phyloP scores from a whole-genome alignment of 2,329 filamentous ascomycete species.

The Penicillium sp. region DNA sequence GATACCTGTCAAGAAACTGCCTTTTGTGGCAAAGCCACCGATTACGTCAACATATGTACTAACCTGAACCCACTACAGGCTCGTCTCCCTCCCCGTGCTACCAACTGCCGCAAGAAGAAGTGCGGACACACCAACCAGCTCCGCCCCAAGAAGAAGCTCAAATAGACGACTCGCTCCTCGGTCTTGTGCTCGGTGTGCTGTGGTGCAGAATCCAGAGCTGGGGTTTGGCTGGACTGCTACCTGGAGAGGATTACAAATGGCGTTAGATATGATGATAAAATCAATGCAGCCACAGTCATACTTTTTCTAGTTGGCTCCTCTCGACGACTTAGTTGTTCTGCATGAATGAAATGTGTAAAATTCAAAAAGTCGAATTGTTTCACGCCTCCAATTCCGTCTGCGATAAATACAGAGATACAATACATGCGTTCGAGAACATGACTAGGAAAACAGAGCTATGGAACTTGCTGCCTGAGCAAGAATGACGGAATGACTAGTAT shows the following conservation, averaged over 20 bases:
- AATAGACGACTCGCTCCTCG: constrained; percentile 57
- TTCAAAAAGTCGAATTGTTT: constrained; percentile 24
- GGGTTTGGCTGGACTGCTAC: constrained; percentile 37
- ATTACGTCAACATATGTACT: constrained; percentile 8
- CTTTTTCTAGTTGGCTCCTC: constrained; percentile 38
- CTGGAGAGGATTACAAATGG: constrained; percentile 38
- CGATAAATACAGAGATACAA: constrained; percentile 15
- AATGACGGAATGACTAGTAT: constrained; percentile 7
- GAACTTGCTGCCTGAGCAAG: constrained; percentile 25
- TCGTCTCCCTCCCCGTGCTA: constrained; percentile 94
- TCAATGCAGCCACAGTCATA: constrained; percentile 38
- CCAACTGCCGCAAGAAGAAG: constrained; percentile 99
- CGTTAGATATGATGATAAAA: constrained; percentile 43
- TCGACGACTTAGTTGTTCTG: constrained; percentile 36
- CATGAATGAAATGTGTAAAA: constrained; percentile 39
- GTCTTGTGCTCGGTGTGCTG: constrained; percentile 49
- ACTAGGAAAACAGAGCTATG: constrained; percentile 5
- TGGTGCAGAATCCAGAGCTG: constrained; percentile 30
- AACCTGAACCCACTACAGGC: constrained; percentile 42
- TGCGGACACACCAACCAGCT: constrained; percentile 99
- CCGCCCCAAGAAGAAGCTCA: constrained; percentile 99
- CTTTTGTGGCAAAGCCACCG: not conserved
- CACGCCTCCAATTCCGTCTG: constrained; percentile 4
- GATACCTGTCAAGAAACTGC: not conserved
- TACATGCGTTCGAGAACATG: constrained; percentile 15